Evolutionary conservation across 129 eudicot species (phyloP), one percentile per base, ranked within the genome.

Genomic region (Centaurea solstitialis): DNA sequence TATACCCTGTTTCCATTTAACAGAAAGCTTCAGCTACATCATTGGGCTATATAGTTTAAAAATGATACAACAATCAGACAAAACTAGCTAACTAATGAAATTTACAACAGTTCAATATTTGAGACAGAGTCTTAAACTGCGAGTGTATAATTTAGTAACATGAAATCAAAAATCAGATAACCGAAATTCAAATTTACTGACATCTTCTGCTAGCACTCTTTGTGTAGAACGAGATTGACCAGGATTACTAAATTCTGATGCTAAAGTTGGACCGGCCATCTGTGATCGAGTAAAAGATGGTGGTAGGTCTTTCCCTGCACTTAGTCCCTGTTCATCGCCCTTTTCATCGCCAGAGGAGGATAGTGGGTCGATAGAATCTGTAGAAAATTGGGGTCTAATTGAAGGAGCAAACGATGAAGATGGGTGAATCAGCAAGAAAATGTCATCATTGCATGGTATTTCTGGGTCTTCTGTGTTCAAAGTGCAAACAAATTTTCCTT

Each of bases 361-460:
- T 75, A 68, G 59, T 5, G 79, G 90, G 22, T 84, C 89, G 41
- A 76, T 41, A 59, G 88, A 64, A 85, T 80, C 89, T 50, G 75
- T 24, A n/a, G 74, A 24, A 65, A 62, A 53, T 35, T 79, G 91
- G 79, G 72, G 85, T 35, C 91, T 75, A 20, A 84, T 72, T 21
- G 62, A 17, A 64, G 79, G 53, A 59, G 88, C 83, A 79, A 84
- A 86, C 28, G 91, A 80, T 26, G 92, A 74, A 43, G 90, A 83
- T 37, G 93, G 96, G 68, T 91, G 97, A 83, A 87, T 90, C 68
- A 92, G 95, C 80, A 94, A 88, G 85, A 92, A 89, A 72, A 92
- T 88, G 83, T 92, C 96, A 86, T 94, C 97, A 70, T 94, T 94
- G 85, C 97, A 88, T 39, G 98, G 97, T 72, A 94, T 92, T 68